These are phyloP conservation scores for Arthrobotrys megalospora DNA, from an alignment of 2,329 filamentous ascomycete species.

Conservation along the genomic window DNA sequence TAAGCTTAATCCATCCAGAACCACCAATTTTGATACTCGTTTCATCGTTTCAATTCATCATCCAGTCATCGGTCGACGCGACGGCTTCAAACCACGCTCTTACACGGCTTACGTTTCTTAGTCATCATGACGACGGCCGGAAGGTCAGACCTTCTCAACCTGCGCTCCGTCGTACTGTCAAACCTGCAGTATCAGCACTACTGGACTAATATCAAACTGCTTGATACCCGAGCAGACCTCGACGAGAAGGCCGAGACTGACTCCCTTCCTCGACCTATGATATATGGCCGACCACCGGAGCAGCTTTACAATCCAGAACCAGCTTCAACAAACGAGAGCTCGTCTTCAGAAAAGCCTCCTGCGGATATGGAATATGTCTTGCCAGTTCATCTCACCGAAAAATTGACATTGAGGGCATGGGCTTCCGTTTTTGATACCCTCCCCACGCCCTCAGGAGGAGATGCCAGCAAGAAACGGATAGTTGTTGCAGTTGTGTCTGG, in stretches of 20 bases:
- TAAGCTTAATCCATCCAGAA: conserved; percentile 53
- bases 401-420: conserved; percentile 78
- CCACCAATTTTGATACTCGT: neutral
- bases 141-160: conserved; percentile 68
- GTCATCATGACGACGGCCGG: conserved; percentile 62
- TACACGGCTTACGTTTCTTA: conserved; percentile 13
- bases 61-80: conserved; percentile 14
- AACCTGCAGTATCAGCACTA: conserved; percentile 83
- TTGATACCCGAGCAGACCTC: conserved; percentile 65
- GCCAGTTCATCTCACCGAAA: conserved; percentile 80
- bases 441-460: conserved; percentile 70
- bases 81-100: conserved; percentile 18
- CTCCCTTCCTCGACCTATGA: conserved; percentile 74
- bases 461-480: conserved; percentile 74
- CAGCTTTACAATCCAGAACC: conserved; percentile 73
- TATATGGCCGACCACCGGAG: conserved; percentile 80
- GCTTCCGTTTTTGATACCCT: conserved; percentile 79
- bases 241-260: conserved; percentile 41
- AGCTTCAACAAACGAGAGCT: conserved; percentile 15
- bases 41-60: neutral
- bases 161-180: conserved; percentile 76
- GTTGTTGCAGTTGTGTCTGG: conserved; percentile 82
- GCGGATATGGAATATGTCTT: conserved; percentile 81
- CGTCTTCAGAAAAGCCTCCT: conserved; percentile 37
- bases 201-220: conserved; percentile 75